phyloP scores from a whole-genome alignment of 1,284 basidiomycete genomes.

The Naganishia albida region DNA sequence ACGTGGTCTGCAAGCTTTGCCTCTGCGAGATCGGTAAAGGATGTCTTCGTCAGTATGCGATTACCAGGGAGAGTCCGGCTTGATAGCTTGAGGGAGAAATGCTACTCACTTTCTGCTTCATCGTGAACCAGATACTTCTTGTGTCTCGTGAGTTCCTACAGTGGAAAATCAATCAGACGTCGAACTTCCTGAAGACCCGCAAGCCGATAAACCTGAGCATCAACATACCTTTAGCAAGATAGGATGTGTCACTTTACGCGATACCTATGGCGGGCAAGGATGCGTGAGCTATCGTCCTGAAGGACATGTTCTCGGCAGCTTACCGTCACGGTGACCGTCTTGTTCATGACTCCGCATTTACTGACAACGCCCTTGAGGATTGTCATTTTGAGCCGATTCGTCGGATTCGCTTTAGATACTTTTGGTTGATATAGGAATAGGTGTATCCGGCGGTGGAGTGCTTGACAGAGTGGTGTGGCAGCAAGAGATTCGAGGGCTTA shows the following conservation, averaged over 20 bases:
- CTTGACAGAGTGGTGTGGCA: too few relatives aligned
- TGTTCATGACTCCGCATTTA: conserved; percentile 46
- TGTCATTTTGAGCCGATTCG: conserved; percentile 25
- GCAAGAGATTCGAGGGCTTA: too few relatives aligned
- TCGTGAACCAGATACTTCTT: conserved; percentile 50
- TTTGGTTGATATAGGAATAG: background rate
- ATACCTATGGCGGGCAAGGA: conserved; percentile 18
- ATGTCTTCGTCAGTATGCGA: background rate
- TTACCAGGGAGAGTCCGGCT: background rate
- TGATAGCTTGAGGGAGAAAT: too few relatives aligned
- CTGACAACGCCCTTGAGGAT: conserved; percentile 40
- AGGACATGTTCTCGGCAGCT: conserved; percentile 40
- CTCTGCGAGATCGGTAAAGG: conserved; percentile 34
- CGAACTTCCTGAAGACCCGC: background rate
- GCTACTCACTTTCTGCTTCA: conserved; percentile 42
- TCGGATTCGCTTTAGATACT: background rate
- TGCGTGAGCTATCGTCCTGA: too few relatives aligned
- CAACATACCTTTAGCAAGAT: conserved; percentile 30
- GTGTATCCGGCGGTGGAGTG: too few relatives aligned
- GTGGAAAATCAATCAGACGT: background rate
- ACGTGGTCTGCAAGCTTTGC: conserved; percentile 45
- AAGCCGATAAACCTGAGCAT: background rate
- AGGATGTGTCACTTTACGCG: conserved; percentile 31
- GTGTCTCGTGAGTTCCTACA: conserved; percentile 38
- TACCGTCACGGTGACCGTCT: conserved; percentile 49